Percentiles rank a stretch among this genome's conserved stretches.
phyloP scores from a whole-genome alignment of 345 rosid species.

The sweet orange (Citrus sinensis) region DNA sequence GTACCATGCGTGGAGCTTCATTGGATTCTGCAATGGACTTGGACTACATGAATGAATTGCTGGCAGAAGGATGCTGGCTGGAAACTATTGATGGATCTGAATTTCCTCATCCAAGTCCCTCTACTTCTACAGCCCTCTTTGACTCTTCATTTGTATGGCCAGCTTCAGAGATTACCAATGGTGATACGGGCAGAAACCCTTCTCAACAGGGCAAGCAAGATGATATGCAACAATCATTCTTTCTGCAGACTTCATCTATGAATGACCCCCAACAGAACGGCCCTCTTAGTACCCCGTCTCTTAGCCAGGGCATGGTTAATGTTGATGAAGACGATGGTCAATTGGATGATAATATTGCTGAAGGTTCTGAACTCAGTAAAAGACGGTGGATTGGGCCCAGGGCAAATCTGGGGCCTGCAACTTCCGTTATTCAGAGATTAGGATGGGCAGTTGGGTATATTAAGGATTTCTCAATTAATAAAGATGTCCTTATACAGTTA shows the following conservation, averaged over 20 bases:
- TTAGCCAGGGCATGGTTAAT: constrained; percentile 16
- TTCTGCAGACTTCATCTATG: constrained; percentile 18
- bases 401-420: constrained; percentile 30
- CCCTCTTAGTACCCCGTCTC: constrained; percentile 19
- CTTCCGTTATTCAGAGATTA: constrained; percentile 66
- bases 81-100: constrained; percentile 85
- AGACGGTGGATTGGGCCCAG: constrained; percentile 81
- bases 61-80: constrained; percentile 92
- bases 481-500: constrained; percentile 73
- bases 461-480: constrained; percentile 51
- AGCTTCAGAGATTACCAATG: constrained; percentile 34
- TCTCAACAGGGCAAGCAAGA: constrained; percentile 35
- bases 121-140: constrained; percentile 33
- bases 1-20: constrained; percentile 24
- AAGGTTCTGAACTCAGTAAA: constrained; percentile 36
- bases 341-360: constrained; percentile 18
- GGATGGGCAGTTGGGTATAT: constrained; percentile 59
- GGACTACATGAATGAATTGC: constrained; percentile 71
- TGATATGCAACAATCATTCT: constrained; percentile 25
- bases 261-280: constrained; percentile 30
- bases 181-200: constrained; percentile 21
- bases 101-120: constrained; percentile 47
- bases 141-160: constrained; percentile 47
- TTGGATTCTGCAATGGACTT: constrained; percentile 57
- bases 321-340: background rate